Base-by-base conservation (phyloP, 345 rosid species). In the Angophora floribunda region DNA sequence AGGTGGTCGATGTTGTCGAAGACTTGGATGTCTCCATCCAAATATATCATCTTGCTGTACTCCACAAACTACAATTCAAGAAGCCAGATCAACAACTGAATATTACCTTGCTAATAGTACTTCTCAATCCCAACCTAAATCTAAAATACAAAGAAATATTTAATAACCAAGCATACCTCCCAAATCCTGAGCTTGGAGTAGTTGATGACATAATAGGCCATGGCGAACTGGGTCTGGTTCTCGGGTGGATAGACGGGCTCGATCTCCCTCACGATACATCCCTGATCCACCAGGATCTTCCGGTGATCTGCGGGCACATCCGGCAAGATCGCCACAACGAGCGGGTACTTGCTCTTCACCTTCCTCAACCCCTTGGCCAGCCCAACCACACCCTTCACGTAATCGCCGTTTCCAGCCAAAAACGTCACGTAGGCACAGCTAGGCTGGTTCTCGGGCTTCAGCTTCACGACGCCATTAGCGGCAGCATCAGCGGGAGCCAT, bases 141-240 rank as follows among this genome's bases (percentile, higher is more conserved):
- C 41, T 14, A 85, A n/a, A 2, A 47, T 13, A 0, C 21, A 7
- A 13, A 15, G 36, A 51, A 7, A 47, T 30, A 44, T 3, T 15
- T 45, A n/a, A 59, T 0, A 4, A 51, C 8, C 36, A 32, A 16
- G 3, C 49, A 52, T 85, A 93, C 94, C 92, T 93, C 91, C 94
- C 94, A 93, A 26, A 93, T 93, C 16, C 92, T 89, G 47, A 93
- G 94, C 70, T 93, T 93, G 86, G 93, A 92, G 91, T 93, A 93
- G 86, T 92, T 93, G 90, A 92, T 91, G 61, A 92, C 93, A 89
- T 17, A 89, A 86, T 89, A 89, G 44, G 90, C 90, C 90, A 89
- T 70, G 87, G 90, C 90, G 30, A 89, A 89, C 86, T 89, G 86
- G n/a, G 90, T 86, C 61, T 89, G 88, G 70, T 55, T 86, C 78